These are phyloP conservation scores for Kernera saxatilis DNA, from an alignment of 345 rosid species.

Conservation along the genomic window DNA sequence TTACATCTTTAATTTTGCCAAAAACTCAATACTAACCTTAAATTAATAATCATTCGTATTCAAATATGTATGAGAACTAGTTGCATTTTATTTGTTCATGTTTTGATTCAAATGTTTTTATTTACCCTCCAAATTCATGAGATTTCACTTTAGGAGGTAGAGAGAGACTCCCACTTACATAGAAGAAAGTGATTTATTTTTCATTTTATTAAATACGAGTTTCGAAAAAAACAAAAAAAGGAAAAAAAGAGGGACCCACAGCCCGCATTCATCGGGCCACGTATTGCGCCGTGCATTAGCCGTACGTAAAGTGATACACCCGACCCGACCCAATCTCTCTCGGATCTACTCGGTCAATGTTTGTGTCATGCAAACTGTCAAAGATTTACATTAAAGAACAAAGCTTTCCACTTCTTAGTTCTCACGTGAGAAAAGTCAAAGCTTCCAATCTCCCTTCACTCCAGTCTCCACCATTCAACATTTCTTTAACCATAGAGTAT, in stretches of 20 bases:
- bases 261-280: constrained; percentile 51
- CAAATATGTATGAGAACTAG: background rate
- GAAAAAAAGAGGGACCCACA: constrained; percentile 6
- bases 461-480: background rate
- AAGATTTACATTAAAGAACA: background rate
- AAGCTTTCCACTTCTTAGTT: constrained; percentile 2
- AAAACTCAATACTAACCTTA: background rate
- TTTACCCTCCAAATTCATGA: constrained; percentile 10
- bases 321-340: background rate
- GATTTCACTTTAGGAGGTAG: background rate
- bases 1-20: background rate
- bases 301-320: constrained; percentile 30
- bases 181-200: background rate
- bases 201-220: background rate
- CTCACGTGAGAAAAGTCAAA: constrained; percentile 27
- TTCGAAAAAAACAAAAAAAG: background rate
- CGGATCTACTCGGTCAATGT: constrained; percentile 18
- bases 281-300: constrained; percentile 50
- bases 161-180: background rate
- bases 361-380: constrained; percentile 21
- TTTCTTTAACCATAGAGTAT: background rate
- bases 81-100: background rate
- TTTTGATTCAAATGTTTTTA: background rate
- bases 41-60: background rate
- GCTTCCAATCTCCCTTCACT: constrained; percentile 15